Percentiles rank a stretch among this genome's conserved stretches.
Evolutionary conservation across 768 basidiomycete species (phyloP).

Genomic region (Tylopilus balloui): DNA sequence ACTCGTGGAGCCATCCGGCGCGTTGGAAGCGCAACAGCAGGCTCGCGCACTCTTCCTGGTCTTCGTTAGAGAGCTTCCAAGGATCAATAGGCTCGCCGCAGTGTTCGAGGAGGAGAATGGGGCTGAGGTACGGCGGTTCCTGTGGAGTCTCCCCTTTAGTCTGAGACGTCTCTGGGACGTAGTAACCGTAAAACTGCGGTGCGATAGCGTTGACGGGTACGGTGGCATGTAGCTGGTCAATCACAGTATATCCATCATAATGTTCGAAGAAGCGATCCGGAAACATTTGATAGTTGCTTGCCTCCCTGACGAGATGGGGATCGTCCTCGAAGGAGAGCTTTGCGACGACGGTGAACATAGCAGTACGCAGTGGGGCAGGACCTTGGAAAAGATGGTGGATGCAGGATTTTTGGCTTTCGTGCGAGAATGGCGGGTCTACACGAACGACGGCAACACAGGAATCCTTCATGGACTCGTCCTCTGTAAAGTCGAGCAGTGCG

Average conservation of each 20-base stretch:
- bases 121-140: conserved; percentile 25
- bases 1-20: conserved; percentile 38
- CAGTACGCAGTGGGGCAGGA: conserved; percentile 25
- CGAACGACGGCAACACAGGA: conserved; percentile 1
- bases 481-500: not conserved
- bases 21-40: conserved; percentile 40
- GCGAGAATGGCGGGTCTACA: conserved; percentile 14
- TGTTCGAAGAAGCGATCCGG: conserved; percentile 28
- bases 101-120: conserved; percentile 45
- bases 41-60: conserved; percentile 37
- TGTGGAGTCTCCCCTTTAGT: accelerated
- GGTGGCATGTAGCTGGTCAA: conserved; percentile 34
- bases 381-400: conserved; percentile 1
- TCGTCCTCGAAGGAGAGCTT: conserved; percentile 43
- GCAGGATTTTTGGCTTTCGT: conserved; percentile 9
- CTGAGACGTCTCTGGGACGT: conserved; percentile 29
- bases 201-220: conserved; percentile 47
- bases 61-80: conserved; percentile 32
- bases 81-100: conserved; percentile 38
- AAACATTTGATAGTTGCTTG: conserved; percentile 25
- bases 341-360: conserved; percentile 39
- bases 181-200: conserved; percentile 65
- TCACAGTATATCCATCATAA: conserved; percentile 24
- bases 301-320: conserved; percentile 32
- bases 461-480: not conserved